Percentiles rank a stretch among this genome's conserved stretches.
phyloP scores from a whole-genome alignment of 495 filamentous ascomycete species.

The Talaromyces trachyspermus region DNA sequence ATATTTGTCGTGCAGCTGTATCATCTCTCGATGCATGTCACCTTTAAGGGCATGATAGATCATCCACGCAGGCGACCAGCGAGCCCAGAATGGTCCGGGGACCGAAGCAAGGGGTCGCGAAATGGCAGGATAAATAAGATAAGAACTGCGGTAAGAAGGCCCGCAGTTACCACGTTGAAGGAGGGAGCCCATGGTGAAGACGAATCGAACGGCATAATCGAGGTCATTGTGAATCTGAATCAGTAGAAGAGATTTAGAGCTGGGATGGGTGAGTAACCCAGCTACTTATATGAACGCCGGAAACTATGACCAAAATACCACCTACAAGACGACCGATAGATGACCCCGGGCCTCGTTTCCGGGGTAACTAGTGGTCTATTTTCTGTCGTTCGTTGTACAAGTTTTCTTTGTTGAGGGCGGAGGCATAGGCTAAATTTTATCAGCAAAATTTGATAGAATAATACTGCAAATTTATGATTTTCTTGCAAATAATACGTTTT shows the following conservation, averaged over 20 bases:
- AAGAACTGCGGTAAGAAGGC: not conserved
- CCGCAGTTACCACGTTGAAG: not conserved
- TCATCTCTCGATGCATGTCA: conserved; percentile 26
- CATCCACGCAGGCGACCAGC: conserved; percentile 34
- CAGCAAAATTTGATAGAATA: not conserved
- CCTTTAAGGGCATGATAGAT: conserved; percentile 30
- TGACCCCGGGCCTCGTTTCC: too few species aligned
- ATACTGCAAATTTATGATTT: not conserved
- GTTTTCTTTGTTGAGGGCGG: not conserved
- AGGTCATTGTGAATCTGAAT: not conserved
- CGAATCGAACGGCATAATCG: not conserved
- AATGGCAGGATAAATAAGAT: conserved; percentile 3
- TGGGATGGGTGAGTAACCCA: not conserved
- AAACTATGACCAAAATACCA: too few species aligned
- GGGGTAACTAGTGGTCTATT: too few species aligned
- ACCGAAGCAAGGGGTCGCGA: conserved; percentile 11
- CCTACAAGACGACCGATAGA: too few species aligned
- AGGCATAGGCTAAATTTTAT: not conserved
- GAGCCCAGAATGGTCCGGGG: conserved; percentile 34
- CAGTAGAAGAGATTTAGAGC: not conserved
- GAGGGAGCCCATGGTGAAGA: not conserved
- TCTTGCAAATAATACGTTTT: not conserved
- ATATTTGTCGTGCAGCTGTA: conserved; percentile 34
- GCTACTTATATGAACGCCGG: not conserved
- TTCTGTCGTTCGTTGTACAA: too few species aligned